Base-by-base conservation (phyloP, 1,284 basidiomycete genomes). In the Leccinum huronense region DNA sequence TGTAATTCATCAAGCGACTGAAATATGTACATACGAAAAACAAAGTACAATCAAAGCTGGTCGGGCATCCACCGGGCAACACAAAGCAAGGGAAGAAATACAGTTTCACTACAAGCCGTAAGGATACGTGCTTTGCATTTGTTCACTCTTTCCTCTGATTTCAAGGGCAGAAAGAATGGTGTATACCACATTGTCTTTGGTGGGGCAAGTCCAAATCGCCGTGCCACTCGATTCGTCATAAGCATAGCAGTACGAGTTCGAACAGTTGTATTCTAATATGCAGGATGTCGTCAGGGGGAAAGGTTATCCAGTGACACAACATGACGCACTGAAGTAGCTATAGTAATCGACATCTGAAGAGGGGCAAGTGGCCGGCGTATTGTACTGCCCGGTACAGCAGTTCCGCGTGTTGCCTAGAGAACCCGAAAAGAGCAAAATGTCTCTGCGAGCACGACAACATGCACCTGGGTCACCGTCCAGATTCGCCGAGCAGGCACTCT, bases 401-500 rank as follows among this genome's bases (percentile, higher is more conserved):
- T 77, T 77, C 14, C 70, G 59, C 19, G 77, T 79, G 63, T 79
- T 72, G 23, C 63, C 77, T 78, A 38, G 30, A 55, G 45, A 19
- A 16, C 27, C 42, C n/a, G 63, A 60, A 31, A 23, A 30, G 11
- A 16, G 30, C 31, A 23, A 36, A 11, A 9, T 63, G 1, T n/a
- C n/a, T 30, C 53, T 51, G n/a, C n/a, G 19, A 19, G 45, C n/a
- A 51, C 54, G 38, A 3, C 14, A 40, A 40, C 14, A 70, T 74
- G 14, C 66, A 80, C 80, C 36, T 54, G 77, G 79, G 66, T 83
- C 65, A 11, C 73, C 71, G 53, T 70, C 72, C 27, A 84, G 72
- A 64, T 81, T 78, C 5, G 83, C 83, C 1, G 70, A 68, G 68
- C 84, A 86, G 1, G 84, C 80, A 59, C 79, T 80, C 70, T 81